Base-by-base conservation (phyloP, 2,329 filamentous ascomycete species). In the Ceratocystis destructans region DNA sequence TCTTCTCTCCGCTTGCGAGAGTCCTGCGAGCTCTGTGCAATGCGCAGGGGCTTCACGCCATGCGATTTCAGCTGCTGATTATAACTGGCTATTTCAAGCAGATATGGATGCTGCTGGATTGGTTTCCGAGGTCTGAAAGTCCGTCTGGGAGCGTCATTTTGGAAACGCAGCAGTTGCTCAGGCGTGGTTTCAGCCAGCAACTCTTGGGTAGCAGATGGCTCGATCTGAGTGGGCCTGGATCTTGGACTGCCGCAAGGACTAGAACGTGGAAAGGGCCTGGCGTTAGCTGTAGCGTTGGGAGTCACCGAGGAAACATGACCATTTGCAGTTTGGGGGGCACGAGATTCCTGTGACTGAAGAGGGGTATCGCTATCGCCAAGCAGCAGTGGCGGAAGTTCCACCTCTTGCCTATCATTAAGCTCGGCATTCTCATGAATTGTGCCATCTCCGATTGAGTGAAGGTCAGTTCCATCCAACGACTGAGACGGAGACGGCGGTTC, bases 31-130 rank as follows among this genome's bases (percentile, higher is more conserved):
- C 74, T 72, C 25, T 73, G 71, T 10, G 76, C 72, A 50, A 82
- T 73, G 64, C 77, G 77, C 44, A 84, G 71, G 0, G 83, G 83
- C 64, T 78, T 79, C 33, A 85, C 73, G 28, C 83, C 83, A 66
- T 82, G 82, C 2, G 78, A 78, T 70, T 79, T 82, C 70, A 84
- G 78, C 22, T 77, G 73, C 2, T 74, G 80, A 65, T 78, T 79
- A 71, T 84, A 84, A 33, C 79, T 78, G 0, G 78, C 81, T 70
- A 78, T 80, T 69, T 85, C 83, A 3, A 84, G 74, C 5, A 80
- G 73, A 69, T 85, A 85, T 2, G 83, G 83, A 57, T 84, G 82
- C 70, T 84, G 77, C 71, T 85, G 83, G 5, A 85, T 85, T 0
- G 82, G 82, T 68, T 84, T 85, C 22, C 83, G 78, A 0, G 82